These are phyloP conservation scores for Proliferodiscus dingleyae DNA, from an alignment of 2,329 filamentous ascomycete genomes.

Conservation along the genomic window DNA sequence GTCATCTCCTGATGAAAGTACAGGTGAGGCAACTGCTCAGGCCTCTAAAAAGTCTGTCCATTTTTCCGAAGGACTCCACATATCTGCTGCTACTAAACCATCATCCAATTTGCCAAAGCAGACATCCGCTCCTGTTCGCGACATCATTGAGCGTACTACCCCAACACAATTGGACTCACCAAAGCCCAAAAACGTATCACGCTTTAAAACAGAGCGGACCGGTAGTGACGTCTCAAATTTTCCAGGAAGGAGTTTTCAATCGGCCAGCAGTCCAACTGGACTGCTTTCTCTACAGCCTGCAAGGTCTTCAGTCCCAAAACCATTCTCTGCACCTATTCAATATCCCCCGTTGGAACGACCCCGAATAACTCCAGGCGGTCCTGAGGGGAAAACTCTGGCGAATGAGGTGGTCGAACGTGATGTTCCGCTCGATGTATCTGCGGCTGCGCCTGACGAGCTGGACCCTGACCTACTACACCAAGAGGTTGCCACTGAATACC, in stretches of 20 bases:
- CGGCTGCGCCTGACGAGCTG: constrained; percentile 56
- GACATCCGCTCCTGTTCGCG: constrained; percentile 39
- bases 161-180: constrained; percentile 17
- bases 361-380: constrained; percentile 29
- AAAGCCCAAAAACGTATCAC: constrained; percentile 35
- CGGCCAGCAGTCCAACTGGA: constrained; percentile 11
- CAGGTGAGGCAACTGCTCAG: not conserved
- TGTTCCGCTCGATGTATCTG: constrained; percentile 28
- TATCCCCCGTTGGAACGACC: constrained; percentile 17
- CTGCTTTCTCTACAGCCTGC: constrained; percentile 18
- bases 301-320: constrained; percentile 19
- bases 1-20: not conserved
- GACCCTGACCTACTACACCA: constrained; percentile 69
- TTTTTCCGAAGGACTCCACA: constrained; percentile 72
- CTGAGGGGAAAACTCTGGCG: constrained; percentile 50
- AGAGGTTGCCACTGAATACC: constrained; percentile 78
- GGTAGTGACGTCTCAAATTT: constrained; percentile 10
- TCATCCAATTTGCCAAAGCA: constrained; percentile 22
- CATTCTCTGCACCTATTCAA: constrained; percentile 24
- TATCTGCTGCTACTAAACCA: constrained; percentile 46
- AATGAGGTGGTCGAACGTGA: constrained; percentile 54
- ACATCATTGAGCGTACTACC: constrained; percentile 37
- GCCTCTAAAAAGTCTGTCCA: constrained; percentile 63
- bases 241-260: constrained; percentile 18
- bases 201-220: constrained; percentile 37